Base-by-base conservation (phyloP, 805 yeast genomes). In the Candida ovalis region DNA sequence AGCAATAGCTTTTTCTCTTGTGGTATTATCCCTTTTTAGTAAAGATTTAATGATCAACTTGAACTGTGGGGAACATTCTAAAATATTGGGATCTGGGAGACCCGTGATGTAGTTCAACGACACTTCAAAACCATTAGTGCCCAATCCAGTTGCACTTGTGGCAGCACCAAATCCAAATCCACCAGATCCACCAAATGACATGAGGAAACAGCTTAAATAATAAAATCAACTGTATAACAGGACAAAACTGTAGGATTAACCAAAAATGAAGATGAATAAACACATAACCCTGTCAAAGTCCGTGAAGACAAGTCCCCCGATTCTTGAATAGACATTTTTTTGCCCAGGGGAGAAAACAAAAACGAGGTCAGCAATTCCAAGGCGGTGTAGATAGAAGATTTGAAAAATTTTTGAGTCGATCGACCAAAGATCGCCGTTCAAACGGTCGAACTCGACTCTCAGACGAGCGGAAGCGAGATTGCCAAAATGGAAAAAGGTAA, bases 101-200 rank as follows among this genome's bases (percentile, higher is more conserved):
- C 94, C 95, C 13, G 86, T 81, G 52, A 88, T 77, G 64, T 87
- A 90, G 60, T 83, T 83, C 46, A 88, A 65, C 1, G 95, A 80
- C 0, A 86, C 82, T 42, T 77, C 81, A 49, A 67, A 68, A 1
- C 73, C 73, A 50, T 69, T 69, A 4, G 61, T 58, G 0, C 73
- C 73, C 4, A 69, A 45, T 3, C 70, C 66, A 1, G 56, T 49
- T 10, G 62, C 19, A 3, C 43, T 40, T 33, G 47, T 42, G 4
- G 50, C 40, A 3, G 56, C 44, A 18, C 52, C 54, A 41, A 47
- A 49, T 10, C 58, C 60, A 48, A 55, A 55, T 1, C 30, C 41
- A 4, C 32, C 19, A 10, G 35, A 30, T 12, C 35, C 35, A 30
- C 35, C 35, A 30, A 30, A 30, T 15, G 35, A 30, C 35, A 30